Base-by-base conservation (phyloP, 1,139 yeast species). In the Geotrichum aggregatum region DNA sequence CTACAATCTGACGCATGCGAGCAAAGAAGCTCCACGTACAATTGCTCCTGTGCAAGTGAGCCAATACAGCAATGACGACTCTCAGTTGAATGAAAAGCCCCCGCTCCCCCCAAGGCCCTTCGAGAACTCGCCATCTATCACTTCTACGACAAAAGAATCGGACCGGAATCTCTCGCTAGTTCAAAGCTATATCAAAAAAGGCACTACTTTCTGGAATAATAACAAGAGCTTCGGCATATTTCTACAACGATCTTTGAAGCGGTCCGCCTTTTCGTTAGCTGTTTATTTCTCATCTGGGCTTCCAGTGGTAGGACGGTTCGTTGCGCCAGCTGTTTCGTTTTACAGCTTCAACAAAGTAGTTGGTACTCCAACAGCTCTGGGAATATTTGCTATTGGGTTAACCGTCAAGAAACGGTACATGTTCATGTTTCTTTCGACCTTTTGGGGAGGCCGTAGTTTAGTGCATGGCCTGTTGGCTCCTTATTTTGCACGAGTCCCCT, bases 381-480 rank as follows among this genome's bases (percentile, higher is more conserved):
- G 65, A 2, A 65, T 76, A 8, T 73, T 74, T 47, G 64, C 69
- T 2, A 54, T 67, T 2, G 71, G 76, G 16, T 55, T 72, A 21
- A 49, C 70, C 28, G 56, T 68, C 7, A 77, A 79, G 1, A 64
- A 69, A 34, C 58, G 66, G 31, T 66, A 69, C 55, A 65, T 73
- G 35, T 64, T 75, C 22, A 56, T 69, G 5, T 66, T 77, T 30
- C 61, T 79, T 40, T 67, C 76, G 8, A 67, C 76, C 0, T 76
- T 72, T 58, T 74, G 77, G 71, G 80, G 82, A 2, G 67, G 77
- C 7, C 62, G 76, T 13, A 67, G 74, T 44, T 66, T 80, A 52
- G 69, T 73, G 43, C 67, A 72, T 35, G 81, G 78, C 52, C 69
- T 82, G 40, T 68, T 81, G 38, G 65, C 67, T 10, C 84, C 84